Evolutionary conservation across 768 basidiomycete genomes (phyloP), one percentile per base, ranked within the genome.

Genomic region (Termitomyces sp.): DNA sequence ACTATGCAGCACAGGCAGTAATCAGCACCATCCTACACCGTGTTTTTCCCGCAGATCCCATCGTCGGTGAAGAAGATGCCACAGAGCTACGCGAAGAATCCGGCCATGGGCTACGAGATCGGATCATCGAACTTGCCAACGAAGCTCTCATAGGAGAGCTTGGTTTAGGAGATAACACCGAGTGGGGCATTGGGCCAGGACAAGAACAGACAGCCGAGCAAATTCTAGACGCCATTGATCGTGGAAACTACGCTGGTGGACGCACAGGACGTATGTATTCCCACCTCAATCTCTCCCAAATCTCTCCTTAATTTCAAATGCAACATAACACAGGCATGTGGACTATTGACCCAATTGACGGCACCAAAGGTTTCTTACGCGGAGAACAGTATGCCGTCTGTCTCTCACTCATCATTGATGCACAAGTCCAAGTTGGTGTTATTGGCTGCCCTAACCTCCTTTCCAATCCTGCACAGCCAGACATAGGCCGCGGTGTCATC

Each of bases 51-150:
- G 67, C 80, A 0, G 95, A 98, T 74, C 84, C 84, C 9, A 92
- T 98, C 69, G 88, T 98, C 43, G 97, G 96, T 37, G 97, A 99
- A 73, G 96, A 99, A 74, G 94, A 97, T 71, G 88, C 96, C 0
- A 78, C 84, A 0, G 92, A 94, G 57, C 74, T 98, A 20, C 84
- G 90, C 7, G 71, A 68, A 2, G 82, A 80, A 47, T 75, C 76
- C 8, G 76, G 77, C 3, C 67, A 63, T 9, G 68, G 65, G 0
- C 74, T 95, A 56, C 70, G 84, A 42, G 77, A 84, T 31, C 83
- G 91, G 47, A 91, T 98, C 62, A 81, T 92, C 47, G 75, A 83
- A 38, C 86, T 99, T 34, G 92, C 94, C 3, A 94, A 92, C 69
- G 90, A 92, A 42, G 85, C 89, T 0, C 78, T 97, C 47, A 79